phyloP scores from a whole-genome alignment of 371 early-diverging fungal genomes.

The Thermomucor indicae-seudaticae region DNA sequence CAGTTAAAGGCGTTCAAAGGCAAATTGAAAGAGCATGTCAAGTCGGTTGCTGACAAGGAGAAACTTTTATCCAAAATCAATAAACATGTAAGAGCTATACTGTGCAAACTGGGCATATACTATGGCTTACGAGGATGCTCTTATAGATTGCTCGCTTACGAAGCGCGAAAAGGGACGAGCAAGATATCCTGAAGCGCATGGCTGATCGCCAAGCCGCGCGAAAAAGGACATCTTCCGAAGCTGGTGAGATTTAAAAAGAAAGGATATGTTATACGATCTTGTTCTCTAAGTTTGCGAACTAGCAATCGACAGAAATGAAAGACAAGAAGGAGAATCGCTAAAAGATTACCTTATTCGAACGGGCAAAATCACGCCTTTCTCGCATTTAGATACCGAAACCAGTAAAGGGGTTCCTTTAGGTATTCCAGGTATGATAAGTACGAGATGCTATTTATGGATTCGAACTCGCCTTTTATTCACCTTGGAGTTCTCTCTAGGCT shows the following conservation, averaged over 20 bases:
- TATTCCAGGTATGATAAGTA: not conserved
- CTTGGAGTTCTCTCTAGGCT: not conserved
- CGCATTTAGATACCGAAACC: conserved; percentile 29
- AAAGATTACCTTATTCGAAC: conserved; percentile 67
- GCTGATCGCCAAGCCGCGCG: conserved; percentile 18
- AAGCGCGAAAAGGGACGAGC: conserved; percentile 37
- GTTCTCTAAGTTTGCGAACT: not conserved
- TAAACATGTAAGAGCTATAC: conserved; percentile 15
- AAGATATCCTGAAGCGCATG: conserved; percentile 45
- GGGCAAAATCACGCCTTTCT: conserved; percentile 80
- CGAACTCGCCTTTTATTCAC: not conserved
- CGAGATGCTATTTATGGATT: not conserved
- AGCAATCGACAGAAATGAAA: conserved; percentile 13
- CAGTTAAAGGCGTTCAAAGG: conserved; percentile 29
- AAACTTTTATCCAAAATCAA: conserved; percentile 23
- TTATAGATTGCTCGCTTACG: conserved; percentile 28
- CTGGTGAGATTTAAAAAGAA: too few relatives aligned
- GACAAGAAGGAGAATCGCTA: conserved; percentile 45
- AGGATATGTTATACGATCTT: too few relatives aligned
- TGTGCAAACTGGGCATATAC: not conserved
- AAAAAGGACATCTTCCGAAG: conserved; percentile 4
- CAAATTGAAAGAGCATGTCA: conserved; percentile 27
- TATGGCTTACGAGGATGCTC: not conserved
- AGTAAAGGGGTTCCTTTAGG: not conserved
- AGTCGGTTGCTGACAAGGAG: conserved; percentile 9